Evolutionary conservation across 1,139 yeast genomes (phyloP).

Genomic region (Suhomyces maxii): DNA sequence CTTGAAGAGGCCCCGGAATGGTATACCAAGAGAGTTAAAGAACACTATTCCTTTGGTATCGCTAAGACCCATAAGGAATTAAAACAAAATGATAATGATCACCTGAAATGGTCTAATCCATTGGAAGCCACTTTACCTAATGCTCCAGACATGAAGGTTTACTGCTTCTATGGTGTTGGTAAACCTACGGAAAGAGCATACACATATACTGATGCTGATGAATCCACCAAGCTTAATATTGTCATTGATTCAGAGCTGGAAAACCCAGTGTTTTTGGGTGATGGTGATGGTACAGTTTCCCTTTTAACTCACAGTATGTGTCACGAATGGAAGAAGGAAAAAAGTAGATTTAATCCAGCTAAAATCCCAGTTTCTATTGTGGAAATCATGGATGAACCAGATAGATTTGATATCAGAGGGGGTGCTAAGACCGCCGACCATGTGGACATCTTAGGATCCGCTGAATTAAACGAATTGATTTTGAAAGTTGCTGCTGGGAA

Average conservation of each 20-base stretch:
- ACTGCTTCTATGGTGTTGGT: conserved; percentile 92
- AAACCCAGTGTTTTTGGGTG: conserved; percentile 73
- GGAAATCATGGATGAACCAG: conserved; percentile 92
- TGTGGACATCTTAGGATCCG: conserved; percentile 92
- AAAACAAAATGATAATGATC: conserved; percentile 60
- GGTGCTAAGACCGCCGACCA: conserved; percentile 98
- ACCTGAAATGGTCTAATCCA: conserved; percentile 88
- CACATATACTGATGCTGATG: conserved; percentile 67
- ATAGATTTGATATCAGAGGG: conserved; percentile 88
- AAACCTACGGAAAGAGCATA: conserved; percentile 95
- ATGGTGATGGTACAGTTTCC: conserved; percentile 96
- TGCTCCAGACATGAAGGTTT: conserved; percentile 90
- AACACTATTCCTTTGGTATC: conserved; percentile 78
- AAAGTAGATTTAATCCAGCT: conserved; percentile 81
- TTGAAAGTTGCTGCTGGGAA: conserved; percentile 80
- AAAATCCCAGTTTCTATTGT: conserved; percentile 70
- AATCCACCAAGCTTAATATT: conserved; percentile 55
- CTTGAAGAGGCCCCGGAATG: conserved; percentile 69
- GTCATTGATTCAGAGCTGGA: conserved; percentile 61
- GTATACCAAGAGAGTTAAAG: conserved; percentile 63
- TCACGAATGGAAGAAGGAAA: conserved; percentile 80
- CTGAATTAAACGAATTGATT: conserved; percentile 84
- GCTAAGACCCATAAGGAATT: conserved; percentile 64
- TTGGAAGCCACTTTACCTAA: conserved; percentile 86
- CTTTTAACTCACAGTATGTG: conserved; percentile 73